phyloP scores from a whole-genome alignment of 2,329 filamentous ascomycete species.

The Pseudogymnoascus sp. region DNA sequence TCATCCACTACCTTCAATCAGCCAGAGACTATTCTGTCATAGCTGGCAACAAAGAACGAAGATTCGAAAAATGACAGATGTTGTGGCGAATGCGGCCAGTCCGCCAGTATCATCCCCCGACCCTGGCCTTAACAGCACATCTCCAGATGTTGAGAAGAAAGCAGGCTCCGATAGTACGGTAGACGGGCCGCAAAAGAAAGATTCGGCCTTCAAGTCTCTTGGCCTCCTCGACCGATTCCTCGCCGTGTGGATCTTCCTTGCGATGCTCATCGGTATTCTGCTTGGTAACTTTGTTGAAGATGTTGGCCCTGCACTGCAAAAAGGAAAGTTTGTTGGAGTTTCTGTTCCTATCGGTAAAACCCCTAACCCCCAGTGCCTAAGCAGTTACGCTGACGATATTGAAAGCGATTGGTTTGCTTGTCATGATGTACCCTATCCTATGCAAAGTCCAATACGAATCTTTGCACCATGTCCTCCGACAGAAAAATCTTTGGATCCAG shows the following conservation, averaged over 20 bases:
- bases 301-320: slow-evolving; percentile 47
- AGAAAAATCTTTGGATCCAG: slow-evolving; percentile 64
- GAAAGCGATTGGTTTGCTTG: slow-evolving; percentile 55
- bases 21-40: too few species aligned
- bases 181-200: background rate
- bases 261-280: slow-evolving; percentile 56
- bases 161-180: background rate
- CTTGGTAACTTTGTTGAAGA: slow-evolving; percentile 53
- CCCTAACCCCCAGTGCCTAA: background rate
- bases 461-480: slow-evolving; percentile 56
- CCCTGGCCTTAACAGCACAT: background rate
- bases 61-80: background rate
- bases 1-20: too few species aligned
- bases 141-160: background rate
- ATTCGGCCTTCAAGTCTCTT: slow-evolving; percentile 23
- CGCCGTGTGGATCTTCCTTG: slow-evolving; percentile 53
- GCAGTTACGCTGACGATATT: background rate
- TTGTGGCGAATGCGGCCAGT: background rate
- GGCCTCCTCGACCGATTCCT: slow-evolving; percentile 43
- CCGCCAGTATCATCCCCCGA: background rate
- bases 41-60: too few species aligned
- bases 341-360: slow-evolving; percentile 49
- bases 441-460: slow-evolving; percentile 78
- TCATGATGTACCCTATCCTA: slow-evolving; percentile 93
- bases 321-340: slow-evolving; percentile 54